phyloP scores from a whole-genome alignment of 1,284 basidiomycete species.

The Blastosporella zonata region DNA sequence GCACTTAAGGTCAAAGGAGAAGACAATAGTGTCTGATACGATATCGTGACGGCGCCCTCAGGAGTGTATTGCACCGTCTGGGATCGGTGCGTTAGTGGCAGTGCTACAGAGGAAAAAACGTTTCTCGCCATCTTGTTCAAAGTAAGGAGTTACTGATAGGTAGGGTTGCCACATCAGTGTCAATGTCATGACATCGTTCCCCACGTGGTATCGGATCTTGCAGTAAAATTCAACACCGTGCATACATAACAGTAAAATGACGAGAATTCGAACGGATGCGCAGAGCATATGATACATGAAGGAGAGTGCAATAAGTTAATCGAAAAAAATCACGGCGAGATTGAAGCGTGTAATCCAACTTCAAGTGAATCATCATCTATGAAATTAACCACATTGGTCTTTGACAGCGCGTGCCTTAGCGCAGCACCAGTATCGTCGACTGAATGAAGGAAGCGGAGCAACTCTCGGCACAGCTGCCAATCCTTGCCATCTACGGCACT shows the following conservation, averaged over 20 bases:
- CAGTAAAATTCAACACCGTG: too few species aligned
- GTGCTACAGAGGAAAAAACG: constrained; percentile 18
- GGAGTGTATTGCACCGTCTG: constrained; percentile 39
- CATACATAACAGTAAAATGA: too few species aligned
- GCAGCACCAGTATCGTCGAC: constrained; percentile 84
- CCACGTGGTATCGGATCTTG: too few species aligned
- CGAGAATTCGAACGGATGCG: too few species aligned
- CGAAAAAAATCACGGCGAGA: neutral
- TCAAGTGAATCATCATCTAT: constrained; percentile 12
- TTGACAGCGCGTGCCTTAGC: constrained; percentile 58
- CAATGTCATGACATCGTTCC: too few species aligned
- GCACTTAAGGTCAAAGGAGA: constrained; percentile 55
- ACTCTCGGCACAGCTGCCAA: constrained; percentile 82
- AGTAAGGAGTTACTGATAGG: too few species aligned
- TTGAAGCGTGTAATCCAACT: constrained; percentile 3
- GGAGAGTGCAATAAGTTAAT: neutral
- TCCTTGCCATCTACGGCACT: constrained; percentile 74
- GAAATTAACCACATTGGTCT: constrained; percentile 33
- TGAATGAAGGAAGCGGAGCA: constrained; percentile 88
- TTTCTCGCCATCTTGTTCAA: constrained; percentile 22
- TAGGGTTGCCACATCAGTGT: too few species aligned
- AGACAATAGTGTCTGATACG: constrained; percentile 60
- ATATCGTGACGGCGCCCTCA: constrained; percentile 66
- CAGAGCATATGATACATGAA: neutral
- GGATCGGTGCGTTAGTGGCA: constrained; percentile 20